Conservation (phyloP, 768 basidiomycete genomes). For the Antrodiella citrinella region DNA sequence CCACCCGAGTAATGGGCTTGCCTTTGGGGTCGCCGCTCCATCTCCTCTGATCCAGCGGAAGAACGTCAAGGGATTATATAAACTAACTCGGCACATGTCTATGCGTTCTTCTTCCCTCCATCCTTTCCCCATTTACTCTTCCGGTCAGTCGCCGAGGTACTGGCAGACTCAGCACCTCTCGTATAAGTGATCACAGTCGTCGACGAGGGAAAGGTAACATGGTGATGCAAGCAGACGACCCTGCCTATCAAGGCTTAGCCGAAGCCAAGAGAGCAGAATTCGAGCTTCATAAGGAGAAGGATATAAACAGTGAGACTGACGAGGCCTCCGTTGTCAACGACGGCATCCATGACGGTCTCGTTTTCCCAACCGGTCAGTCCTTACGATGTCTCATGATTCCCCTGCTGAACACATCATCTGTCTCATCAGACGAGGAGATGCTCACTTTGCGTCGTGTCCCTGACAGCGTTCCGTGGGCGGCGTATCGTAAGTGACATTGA, state of each 20-base stretch:
- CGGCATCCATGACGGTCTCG: constrained; percentile 41
- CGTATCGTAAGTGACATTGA: constrained; percentile 19
- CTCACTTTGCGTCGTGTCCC: constrained; percentile 51
- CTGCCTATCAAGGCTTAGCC: constrained; percentile 9
- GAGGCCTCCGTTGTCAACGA: constrained; percentile 11
- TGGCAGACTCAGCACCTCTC: not conserved
- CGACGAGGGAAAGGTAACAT: constrained; percentile 3
- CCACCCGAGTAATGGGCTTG: no score
- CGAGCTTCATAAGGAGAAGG: constrained; percentile 20
- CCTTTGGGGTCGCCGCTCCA: no score
- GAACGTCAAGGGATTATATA: no score
- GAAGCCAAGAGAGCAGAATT: constrained; percentile 11
- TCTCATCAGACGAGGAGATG: constrained; percentile 40
- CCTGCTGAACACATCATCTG: not conserved
- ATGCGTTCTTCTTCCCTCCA: no score
- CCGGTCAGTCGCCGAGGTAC: no score
- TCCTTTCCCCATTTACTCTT: no score
- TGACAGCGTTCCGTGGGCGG: constrained; percentile 31
- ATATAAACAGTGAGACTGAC: constrained; percentile 3
- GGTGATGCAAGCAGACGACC: constrained; percentile 12
- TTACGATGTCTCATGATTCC: not conserved
- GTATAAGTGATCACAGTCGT: not conserved
- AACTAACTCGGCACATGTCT: no score
- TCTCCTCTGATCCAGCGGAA: no score
- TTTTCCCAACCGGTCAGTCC: constrained; percentile 40